Base-by-base conservation (phyloP, 768 basidiomycete species). In the Dentipellis fragilis region DNA sequence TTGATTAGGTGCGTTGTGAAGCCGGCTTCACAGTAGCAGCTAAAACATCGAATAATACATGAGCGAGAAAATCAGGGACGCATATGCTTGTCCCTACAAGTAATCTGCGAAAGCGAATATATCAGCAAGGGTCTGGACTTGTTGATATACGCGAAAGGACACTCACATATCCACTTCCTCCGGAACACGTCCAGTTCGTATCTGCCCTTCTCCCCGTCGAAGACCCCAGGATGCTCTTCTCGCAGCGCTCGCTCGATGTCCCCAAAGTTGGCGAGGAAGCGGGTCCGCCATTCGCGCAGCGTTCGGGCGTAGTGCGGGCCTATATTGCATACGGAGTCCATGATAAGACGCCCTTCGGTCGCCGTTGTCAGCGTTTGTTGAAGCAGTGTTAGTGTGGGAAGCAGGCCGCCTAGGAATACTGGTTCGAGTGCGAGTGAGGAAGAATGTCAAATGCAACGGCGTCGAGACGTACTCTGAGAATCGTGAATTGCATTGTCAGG, bases 271-370 rank as follows among this genome's bases (percentile, higher is more conserved):
- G 70, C 68, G 49, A 79, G 63, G 69, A 89, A 89, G 9, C 83
- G 73, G 22, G 69, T 65, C 10, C 81, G 72, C 88, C 89, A 90
- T 70, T 89, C 87, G 19, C 87, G 77, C 7, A 90, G 73, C 12
- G 89, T 89, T n/a, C 86, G 81, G 9, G 86, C 81, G 65, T 88
- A 89, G 64, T 89, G 82, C 29, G 82, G 81, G 1, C 55, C 57
- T 14, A 60, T 54, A 14, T 61, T 57, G 36, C 49, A 51, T 35
- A 61, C 55, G 22, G 57, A 55, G 3, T 59, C 60, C 22, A 61
- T 16, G 34, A 53, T 35, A 5, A 62, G 52, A 3, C 35, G 42
- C 16, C 62, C 61, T 19, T 45, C 45, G 10, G 59, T 52, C 23
- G 58, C 56, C 14, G 40, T 40, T 4, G 39, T 47, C 16, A 62